Evolutionary conservation across 208 protist genomes (phyloP), one percentile per base, ranked within the genome.

Genomic region (Crithidia bombi): DNA sequence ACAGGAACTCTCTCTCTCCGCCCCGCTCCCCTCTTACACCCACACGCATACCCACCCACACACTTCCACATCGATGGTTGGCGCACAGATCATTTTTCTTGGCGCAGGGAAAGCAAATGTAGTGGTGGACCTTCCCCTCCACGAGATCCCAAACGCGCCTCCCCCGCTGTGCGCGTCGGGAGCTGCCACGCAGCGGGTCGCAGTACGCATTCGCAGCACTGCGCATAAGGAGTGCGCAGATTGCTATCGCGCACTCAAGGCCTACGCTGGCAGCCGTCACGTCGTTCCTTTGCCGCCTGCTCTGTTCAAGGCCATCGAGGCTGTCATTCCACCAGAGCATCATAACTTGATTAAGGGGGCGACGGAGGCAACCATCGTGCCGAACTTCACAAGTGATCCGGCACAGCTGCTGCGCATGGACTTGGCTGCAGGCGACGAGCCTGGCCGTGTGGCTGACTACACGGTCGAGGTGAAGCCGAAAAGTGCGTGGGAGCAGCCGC

Each of bases 401-500:
- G 74, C 62, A 3, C 62, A 68, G 39, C 61, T 79, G 43, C 49
- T 77, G 47, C 35, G 26, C 38, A 9, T 51, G 36, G 64, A 61
- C 62, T 3, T 69, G 30, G 26, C 59, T 9, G 44, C 61, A 11
- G 43, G 43, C 23, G 67, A 61, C 5, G 47, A 41, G 25, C 44
- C 41, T 23, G 59, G 41, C 30, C 51, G 63, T 10, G 50, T 71
- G 33, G 68, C 68, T 2, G 63, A 70, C 56, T 74, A 80, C 67
- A 83, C 73, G n/a, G 69, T 94, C 3, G 86, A 94, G 71, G 62
- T 94, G 50, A 94, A 94, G 57, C 89, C 89, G 19, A 94, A 94
- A 65, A 70, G 77, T 17, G 75, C 78, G 33, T 94, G 86, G 86
- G 54, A 59, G 58, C 66, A 21, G 44, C 86, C 89, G 35, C 66